Evolutionary conservation across 2,329 filamentous ascomycete species (phyloP), one percentile per base, ranked within the genome.

Genomic region (Diaporthe longicolla): DNA sequence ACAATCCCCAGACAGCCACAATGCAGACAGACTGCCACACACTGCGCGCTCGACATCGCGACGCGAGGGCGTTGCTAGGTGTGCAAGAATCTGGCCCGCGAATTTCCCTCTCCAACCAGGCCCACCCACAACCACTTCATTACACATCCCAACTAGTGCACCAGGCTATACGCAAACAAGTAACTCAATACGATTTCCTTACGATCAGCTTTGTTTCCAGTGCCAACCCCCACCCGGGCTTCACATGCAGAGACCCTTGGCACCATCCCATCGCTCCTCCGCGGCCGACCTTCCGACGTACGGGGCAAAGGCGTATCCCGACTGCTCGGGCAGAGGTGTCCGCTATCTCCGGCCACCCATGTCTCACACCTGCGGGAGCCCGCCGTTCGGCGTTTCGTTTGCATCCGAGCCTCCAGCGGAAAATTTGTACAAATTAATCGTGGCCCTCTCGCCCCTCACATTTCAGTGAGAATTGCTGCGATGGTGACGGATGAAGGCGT

Each of bases 111-210:
- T 26, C 61, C 24, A 32, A 37, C 37, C 3, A 32, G 43, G 37
- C 48, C 48, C 63, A 48, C 48, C 48, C 63, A 48, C 48, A 45
- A 66, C 26, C 43, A 52, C 24, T 6, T 37, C 29, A 35, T 66
- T 43, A 24, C 61, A 19, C 43, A n/a, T 6, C 21, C 43, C 21
- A 66, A 48, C 63, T 66, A 66, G 63, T 66, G 29, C 45, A 26
- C 29, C 37, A 24, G 63, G 45, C 63, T 50, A 52, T 66, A 66
- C 63, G 63, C 45, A 66, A 66, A 52, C 26, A 9, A 40, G 63
- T 3, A 35, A 15, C 26, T 29, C 43, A 50, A 52, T 37, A 52
- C 63, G 45, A 40, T 37, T 54, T 52, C 61, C 63, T 13, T 52
- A 66, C 63, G 29, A 52, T 66, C 15, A 15, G 7, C n/a, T 21